Conservation (phyloP, 352 stramenopile species). For the Peronosclerospora sorghi region DNA sequence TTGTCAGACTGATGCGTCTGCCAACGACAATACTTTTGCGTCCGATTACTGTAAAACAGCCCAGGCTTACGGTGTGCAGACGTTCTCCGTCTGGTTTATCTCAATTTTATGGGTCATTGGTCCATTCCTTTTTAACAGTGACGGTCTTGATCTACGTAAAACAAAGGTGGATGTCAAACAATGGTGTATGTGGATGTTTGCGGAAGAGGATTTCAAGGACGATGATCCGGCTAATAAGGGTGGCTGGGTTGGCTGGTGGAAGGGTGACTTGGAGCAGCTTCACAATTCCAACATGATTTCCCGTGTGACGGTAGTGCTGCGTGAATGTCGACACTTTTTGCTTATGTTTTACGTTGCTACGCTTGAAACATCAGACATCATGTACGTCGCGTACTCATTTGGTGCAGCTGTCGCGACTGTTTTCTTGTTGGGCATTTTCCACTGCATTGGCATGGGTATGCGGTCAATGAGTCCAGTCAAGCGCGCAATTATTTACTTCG, state of each 20-base stretch:
- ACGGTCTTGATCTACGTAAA: conserved; percentile 64
- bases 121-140: conserved; percentile 76
- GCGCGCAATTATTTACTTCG: conserved; percentile 38
- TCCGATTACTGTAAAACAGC: conserved; percentile 48
- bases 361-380: conserved; percentile 31
- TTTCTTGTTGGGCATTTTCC: conserved; percentile 33
- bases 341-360: conserved; percentile 68
- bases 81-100: conserved; percentile 76
- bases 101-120: conserved; percentile 51
- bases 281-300: conserved; percentile 61
- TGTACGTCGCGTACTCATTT: conserved; percentile 37
- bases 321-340: conserved; percentile 63
- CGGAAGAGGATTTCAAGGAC: conserved; percentile 46
- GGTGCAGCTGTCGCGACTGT: conserved; percentile 42
- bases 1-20: conserved; percentile 36
- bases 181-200: conserved; percentile 70
- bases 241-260: conserved; percentile 71
- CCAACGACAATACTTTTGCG: conserved; percentile 40
- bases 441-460: conserved; percentile 35
- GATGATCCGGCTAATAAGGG: conserved; percentile 49
- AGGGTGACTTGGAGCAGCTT: conserved; percentile 46
- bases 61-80: conserved; percentile 67
- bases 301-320: conserved; percentile 52
- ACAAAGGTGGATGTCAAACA: conserved; percentile 54
- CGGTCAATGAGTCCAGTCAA: conserved; percentile 26